A percentile compares a stretch with the other conserved stretches of the same genome.
Conservation (phyloP, 2,329 filamentous ascomycete genomes). For the Xenoacremonium recifei region DNA sequence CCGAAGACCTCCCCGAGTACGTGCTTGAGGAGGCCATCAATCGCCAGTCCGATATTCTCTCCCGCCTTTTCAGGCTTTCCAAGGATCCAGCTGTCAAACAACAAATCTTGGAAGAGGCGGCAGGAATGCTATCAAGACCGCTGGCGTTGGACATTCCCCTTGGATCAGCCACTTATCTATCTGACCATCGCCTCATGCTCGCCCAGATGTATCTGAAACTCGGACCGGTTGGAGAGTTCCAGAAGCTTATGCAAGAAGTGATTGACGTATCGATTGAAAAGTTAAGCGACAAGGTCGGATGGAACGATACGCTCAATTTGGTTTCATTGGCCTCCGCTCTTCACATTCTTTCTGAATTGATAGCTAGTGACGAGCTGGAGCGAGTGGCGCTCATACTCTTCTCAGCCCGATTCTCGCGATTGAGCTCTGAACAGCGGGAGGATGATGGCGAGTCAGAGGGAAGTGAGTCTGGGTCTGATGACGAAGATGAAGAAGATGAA, state of each 20-base stretch:
- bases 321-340: constrained; percentile 15
- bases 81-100: constrained; percentile 18
- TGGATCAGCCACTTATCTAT: constrained; percentile 8
- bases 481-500: background rate
- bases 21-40: constrained; percentile 13
- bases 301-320: constrained; percentile 23
- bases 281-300: constrained; percentile 19
- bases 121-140: constrained; percentile 14
- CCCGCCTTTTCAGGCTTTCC: constrained; percentile 18
- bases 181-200: constrained; percentile 12
- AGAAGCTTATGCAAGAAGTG: constrained; percentile 17
- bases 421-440: constrained; percentile 8
- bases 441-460: background rate
- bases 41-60: constrained; percentile 16
- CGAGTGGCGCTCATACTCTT: constrained; percentile 18
- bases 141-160: constrained; percentile 20
- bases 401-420: constrained; percentile 22
- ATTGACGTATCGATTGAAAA: constrained; percentile 17
- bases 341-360: constrained; percentile 11
- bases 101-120: constrained; percentile 12
- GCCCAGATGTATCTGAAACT: constrained; percentile 25
- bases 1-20: constrained; percentile 10
- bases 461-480: background rate
- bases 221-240: constrained; percentile 19
- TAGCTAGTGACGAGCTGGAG: constrained; percentile 10